Percentiles rank a stretch among this genome's conserved stretches.
Evolutionary conservation across 345 rosid genomes (phyloP).

Genomic region (Camelina laxa): DNA sequence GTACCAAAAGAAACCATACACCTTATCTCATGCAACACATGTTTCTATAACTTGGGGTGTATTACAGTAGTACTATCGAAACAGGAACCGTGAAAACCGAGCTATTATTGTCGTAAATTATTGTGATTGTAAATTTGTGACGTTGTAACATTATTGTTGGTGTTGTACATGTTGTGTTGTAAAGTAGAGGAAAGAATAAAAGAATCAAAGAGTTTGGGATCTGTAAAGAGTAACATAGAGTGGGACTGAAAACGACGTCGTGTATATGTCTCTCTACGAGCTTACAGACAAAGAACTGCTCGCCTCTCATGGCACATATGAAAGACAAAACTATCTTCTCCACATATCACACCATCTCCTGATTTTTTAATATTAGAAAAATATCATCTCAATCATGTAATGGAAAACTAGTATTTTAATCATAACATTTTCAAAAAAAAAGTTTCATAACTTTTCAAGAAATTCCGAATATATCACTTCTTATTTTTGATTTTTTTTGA

Average conservation of each 20-base stretch:
- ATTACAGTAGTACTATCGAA: too few relatives aligned
- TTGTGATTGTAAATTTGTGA: not conserved
- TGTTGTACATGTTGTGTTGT: constrained; percentile 6
- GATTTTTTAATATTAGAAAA: constrained; percentile 22
- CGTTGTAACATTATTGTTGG: constrained; percentile 10
- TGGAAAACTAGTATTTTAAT: constrained; percentile 3
- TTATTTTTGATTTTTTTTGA: not conserved
- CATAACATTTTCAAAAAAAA: not conserved
- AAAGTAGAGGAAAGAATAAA: too few relatives aligned
- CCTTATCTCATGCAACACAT: not conserved
- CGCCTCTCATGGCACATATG: constrained; percentile 38
- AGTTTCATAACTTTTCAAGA: not conserved
- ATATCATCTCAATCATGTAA: constrained; percentile 41
- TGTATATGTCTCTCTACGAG: constrained; percentile 24
- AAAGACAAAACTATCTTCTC: constrained; percentile 43
- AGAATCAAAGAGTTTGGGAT: constrained; percentile 23
- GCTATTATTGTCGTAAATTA: too few relatives aligned
- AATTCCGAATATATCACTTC: not conserved
- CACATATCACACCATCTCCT: constrained; percentile 38
- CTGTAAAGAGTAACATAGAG: constrained; percentile 14
- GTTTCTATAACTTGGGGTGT: too few relatives aligned
- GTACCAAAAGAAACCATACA: not conserved
- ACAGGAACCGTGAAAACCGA: too few relatives aligned
- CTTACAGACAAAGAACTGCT: constrained; percentile 40
- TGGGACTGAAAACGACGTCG: constrained; percentile 40